Evolutionary conservation across 2,329 filamentous ascomycete species (phyloP).

Genomic region (Neonectria coccinea): DNA sequence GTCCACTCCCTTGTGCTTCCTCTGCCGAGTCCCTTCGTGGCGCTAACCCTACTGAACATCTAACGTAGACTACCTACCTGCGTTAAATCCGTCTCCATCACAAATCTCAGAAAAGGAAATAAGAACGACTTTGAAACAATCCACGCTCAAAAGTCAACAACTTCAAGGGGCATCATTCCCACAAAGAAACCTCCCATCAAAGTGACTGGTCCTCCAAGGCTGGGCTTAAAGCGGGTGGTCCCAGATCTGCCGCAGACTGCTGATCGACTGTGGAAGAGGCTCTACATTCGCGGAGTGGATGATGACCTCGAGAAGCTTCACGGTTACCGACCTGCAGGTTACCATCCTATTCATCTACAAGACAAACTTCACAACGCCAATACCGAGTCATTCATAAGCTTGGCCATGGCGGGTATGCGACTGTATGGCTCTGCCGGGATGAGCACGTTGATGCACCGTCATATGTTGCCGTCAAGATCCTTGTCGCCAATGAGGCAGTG

Average conservation of each 20-base stretch:
- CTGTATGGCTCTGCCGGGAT: too few relatives aligned
- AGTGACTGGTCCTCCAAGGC: neutral
- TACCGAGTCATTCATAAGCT: neutral
- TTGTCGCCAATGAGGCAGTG: too few relatives aligned
- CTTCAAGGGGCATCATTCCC: too few relatives aligned
- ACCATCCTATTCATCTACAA: neutral
- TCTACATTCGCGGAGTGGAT: neutral
- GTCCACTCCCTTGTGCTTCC: too few relatives aligned
- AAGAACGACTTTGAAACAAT: too few relatives aligned
- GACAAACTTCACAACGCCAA: neutral
- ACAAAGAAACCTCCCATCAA: neutral
- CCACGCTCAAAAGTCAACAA: too few relatives aligned
- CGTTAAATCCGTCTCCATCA: neutral
- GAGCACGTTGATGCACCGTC: too few relatives aligned
- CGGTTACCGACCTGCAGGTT: neutral
- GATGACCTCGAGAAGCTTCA: neutral
- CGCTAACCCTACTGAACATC: too few relatives aligned
- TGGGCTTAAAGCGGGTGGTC: neutral
- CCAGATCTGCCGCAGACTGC: neutral
- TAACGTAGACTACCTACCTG: neutral
- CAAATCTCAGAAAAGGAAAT: too few relatives aligned
- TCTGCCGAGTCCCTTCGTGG: too few relatives aligned
- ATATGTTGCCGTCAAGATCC: too few relatives aligned
- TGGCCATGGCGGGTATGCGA: too few relatives aligned
- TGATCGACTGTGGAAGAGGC: neutral